Percentiles rank a stretch among this genome's conserved stretches.
Evolutionary conservation across 192 early-diverging fungal species (phyloP).

Genomic region (Phycomyces nitens): DNA sequence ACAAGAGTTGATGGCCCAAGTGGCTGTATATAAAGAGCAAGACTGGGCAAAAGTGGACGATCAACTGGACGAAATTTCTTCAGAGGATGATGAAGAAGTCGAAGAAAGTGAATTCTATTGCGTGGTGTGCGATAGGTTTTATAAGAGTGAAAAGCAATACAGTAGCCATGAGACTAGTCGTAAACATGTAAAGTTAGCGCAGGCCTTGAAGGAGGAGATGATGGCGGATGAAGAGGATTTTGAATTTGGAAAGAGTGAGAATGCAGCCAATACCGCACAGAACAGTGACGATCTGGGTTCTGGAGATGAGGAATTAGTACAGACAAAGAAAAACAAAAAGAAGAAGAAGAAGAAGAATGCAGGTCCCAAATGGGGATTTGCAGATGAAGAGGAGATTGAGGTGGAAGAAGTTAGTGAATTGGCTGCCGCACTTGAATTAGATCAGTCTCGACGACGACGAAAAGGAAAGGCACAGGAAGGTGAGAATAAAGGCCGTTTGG

Average conservation of each 20-base stretch:
- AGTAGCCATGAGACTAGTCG: slow-evolving; percentile 85
- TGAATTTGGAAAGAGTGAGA: not conserved
- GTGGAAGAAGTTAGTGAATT: slow-evolving; percentile 25
- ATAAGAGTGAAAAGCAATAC: slow-evolving; percentile 78
- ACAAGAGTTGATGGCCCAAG: slow-evolving; percentile 44
- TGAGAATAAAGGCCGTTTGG: slow-evolving; percentile 18
- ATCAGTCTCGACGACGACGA: slow-evolving; percentile 16
- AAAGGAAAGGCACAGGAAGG: slow-evolving; percentile 38
- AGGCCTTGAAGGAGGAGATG: slow-evolving; percentile 74
- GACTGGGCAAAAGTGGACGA: slow-evolving; percentile 72
- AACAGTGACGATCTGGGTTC: slow-evolving; percentile 6
- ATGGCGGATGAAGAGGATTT: slow-evolving; percentile 56
- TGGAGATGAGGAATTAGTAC: slow-evolving; percentile 19
- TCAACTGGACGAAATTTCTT: slow-evolving; percentile 26
- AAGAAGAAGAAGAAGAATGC: slow-evolving; percentile 52
- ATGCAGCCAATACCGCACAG: not conserved
- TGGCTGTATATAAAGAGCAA: slow-evolving; percentile 59
- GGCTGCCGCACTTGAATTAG: slow-evolving; percentile 19
- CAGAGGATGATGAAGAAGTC: slow-evolving; percentile 39
- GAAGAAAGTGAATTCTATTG: slow-evolving; percentile 74
- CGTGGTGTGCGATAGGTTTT: slow-evolving; percentile 83
- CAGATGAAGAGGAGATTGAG: slow-evolving; percentile 30
- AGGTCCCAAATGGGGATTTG: slow-evolving; percentile 39
- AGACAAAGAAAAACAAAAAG: slow-evolving; percentile 45
- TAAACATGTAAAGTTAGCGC: slow-evolving; percentile 79